Evolutionary conservation across 1,284 basidiomycete species (phyloP).

Genomic region (Cutaneotrichosporon cyanovorans): DNA sequence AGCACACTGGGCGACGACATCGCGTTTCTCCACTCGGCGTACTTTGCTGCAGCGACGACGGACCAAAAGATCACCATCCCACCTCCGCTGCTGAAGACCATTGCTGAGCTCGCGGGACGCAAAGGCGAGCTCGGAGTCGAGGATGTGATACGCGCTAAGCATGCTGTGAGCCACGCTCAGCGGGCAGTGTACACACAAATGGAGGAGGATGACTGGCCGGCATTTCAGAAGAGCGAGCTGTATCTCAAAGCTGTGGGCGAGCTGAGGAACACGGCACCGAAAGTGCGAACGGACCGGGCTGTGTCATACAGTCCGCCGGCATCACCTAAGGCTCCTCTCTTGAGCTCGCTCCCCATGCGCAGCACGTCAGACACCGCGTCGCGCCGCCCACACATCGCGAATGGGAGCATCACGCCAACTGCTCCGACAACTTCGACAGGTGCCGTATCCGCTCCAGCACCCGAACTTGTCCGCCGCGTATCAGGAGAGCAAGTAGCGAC

Average conservation of each 20-base stretch:
- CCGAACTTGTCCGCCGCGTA: slow-evolving; percentile 6
- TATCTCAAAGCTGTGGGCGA: slow-evolving; percentile 83
- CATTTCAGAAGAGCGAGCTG: slow-evolving; percentile 76
- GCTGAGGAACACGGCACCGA: slow-evolving; percentile 34
- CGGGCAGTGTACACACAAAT: slow-evolving; percentile 76
- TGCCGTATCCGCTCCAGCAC: slow-evolving; percentile 8
- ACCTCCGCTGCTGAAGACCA: slow-evolving; percentile 13
- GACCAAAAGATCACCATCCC: slow-evolving; percentile 21
- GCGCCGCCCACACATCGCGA: slow-evolving; percentile 14
- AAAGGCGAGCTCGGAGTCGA: slow-evolving; percentile 3
- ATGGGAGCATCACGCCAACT: slow-evolving; percentile 25
- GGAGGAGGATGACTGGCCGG: slow-evolving; percentile 84
- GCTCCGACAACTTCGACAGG: slow-evolving; percentile 7
- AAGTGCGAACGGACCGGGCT: not conserved
- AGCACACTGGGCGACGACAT: slow-evolving; percentile 60
- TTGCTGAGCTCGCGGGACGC: slow-evolving; percentile 17
- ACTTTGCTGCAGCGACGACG: slow-evolving; percentile 52
- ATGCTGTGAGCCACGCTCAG: slow-evolving; percentile 65
- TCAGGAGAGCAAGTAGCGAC: not conserved
- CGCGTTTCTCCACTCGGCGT: slow-evolving; percentile 73
- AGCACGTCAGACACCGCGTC: not conserved
- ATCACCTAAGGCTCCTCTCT: not conserved
- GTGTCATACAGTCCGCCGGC: slow-evolving; percentile 1
- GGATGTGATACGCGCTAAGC: slow-evolving; percentile 40
- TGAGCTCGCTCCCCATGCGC: not conserved